Evolutionary conservation across 164 flowering plant species (phyloP), one percentile per base, ranked within the genome.

Genomic region (Echeveria elegans): DNA sequence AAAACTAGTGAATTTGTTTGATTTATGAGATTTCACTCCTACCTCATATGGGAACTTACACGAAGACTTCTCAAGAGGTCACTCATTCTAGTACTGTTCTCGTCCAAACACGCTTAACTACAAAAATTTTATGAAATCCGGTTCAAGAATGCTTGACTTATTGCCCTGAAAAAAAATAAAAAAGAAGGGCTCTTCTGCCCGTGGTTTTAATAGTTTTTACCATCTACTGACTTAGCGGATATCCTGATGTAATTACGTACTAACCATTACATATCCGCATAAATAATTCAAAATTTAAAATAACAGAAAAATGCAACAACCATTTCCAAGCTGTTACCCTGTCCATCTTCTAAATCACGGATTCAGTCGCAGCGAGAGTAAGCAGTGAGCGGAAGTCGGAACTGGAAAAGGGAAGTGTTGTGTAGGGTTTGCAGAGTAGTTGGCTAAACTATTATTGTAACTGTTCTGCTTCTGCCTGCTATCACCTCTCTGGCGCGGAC

Each of bases 111-210:
- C n/a, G n/a, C n/a, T n/a, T n/a, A n/a, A n/a, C n/a, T n/a, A n/a
- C n/a, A n/a, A n/a, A n/a, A n/a, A n/a, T n/a, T 14, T 56, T 28
- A 7, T 19, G 12, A 56, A 6, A 28, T 4, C 32, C 0, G 15
- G 26, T 26, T 26, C 9, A n/a, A 29, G 28, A 53, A 26, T 53
- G 61, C 32, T 53, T 11, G 2, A 56, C 83, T 21, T 85, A 78
- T 76, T 87, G 88, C 67, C 99, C 99, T n/a, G n/a, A n/a, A n/a
- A n/a, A 77, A 89, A 83, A 38, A 94, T 89, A 71, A 94, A 94
- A 75, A 79, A 82, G 77, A 82, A 81, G 36, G 96, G 93, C 66
- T 91, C 96, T 74, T 85, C 90, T 69, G 82, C 63, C 1, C 76
- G 74, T 28, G 89, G 83, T 2, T 82, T 32, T 62, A 94, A 76